These are phyloP conservation scores for Fusarium hainanense DNA, from an alignment of 2,329 filamentous ascomycete species.

Conservation along the genomic window DNA sequence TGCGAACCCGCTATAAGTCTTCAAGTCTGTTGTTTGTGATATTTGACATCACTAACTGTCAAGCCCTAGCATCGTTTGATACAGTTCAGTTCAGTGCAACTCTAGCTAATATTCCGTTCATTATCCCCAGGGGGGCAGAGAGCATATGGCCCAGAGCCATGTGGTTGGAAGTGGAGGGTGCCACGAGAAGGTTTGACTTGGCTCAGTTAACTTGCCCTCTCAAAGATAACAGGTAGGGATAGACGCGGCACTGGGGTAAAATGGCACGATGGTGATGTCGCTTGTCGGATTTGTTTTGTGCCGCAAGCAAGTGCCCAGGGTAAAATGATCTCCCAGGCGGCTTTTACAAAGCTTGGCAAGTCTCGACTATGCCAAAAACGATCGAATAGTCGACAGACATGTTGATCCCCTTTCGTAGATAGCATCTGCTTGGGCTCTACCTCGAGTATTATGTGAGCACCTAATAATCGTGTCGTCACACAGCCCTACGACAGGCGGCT, in stretches of 20 bases:
- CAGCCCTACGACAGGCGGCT: slow-evolving; percentile 47
- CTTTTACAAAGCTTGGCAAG: neutral
- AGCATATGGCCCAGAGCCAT: slow-evolving; percentile 10
- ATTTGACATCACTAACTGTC: neutral
- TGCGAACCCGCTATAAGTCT: neutral
- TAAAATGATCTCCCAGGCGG: slow-evolving; percentile 9
- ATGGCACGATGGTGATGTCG: slow-evolving; percentile 33
- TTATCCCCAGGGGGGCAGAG: slow-evolving; percentile 12
- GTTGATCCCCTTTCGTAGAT: slow-evolving; percentile 9
- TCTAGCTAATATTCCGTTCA: slow-evolving; percentile 16
- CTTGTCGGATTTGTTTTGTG: slow-evolving; percentile 1
- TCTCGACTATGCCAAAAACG: slow-evolving; percentile 21
- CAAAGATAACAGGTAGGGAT: slow-evolving; percentile 9
- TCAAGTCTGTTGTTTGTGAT: neutral
- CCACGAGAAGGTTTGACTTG: slow-evolving; percentile 1
- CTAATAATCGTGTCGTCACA: slow-evolving; percentile 42
- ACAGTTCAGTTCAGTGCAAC: slow-evolving; percentile 4
- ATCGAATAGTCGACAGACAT: slow-evolving; percentile 25
- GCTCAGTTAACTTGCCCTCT: neutral
- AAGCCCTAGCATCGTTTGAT: neutral
- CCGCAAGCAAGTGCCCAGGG: neutral
- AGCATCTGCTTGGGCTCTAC: slow-evolving; percentile 6
- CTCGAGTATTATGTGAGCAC: neutral
- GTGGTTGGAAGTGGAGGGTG: slow-evolving; percentile 33
- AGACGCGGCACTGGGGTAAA: slow-evolving; percentile 22